phyloP scores from a whole-genome alignment of 148 eudicot species.

The Rhododendron ovatum region DNA sequence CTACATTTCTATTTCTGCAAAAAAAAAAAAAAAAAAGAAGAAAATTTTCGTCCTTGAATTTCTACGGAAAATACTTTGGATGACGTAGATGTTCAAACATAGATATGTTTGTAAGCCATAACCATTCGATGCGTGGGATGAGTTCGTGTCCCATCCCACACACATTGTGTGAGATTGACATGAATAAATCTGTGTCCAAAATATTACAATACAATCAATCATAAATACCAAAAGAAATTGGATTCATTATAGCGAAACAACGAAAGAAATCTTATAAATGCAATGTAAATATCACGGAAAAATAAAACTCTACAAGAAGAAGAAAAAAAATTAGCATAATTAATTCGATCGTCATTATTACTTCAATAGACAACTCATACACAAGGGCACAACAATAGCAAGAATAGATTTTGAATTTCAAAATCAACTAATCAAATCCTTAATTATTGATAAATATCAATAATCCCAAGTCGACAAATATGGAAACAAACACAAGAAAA shows the following conservation, averaged over 20 bases:
- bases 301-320: not conserved
- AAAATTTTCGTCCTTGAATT: too few species aligned
- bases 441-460: not conserved
- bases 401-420: not conserved
- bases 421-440: not conserved
- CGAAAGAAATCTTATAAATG: not conserved
- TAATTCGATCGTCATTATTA: not conserved
- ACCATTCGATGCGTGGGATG: too few species aligned
- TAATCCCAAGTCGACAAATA: not conserved
- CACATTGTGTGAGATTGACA: too few species aligned
- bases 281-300: not conserved
- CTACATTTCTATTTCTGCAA: too few species aligned
- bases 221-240: not conserved
- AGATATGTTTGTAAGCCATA: too few species aligned
- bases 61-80: too few species aligned
- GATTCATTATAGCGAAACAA: not conserved
- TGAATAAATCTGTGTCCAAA: too few species aligned
- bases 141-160: too few species aligned
- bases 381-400: not conserved
- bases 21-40: too few species aligned
- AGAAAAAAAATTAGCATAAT: not conserved
- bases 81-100: too few species aligned
- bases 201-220: not conserved
- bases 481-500: not conserved
- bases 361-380: not conserved